Evolutionary conservation across 2,329 filamentous ascomycete genomes (phyloP).

Genomic region (Cordyceps pruinosa): DNA sequence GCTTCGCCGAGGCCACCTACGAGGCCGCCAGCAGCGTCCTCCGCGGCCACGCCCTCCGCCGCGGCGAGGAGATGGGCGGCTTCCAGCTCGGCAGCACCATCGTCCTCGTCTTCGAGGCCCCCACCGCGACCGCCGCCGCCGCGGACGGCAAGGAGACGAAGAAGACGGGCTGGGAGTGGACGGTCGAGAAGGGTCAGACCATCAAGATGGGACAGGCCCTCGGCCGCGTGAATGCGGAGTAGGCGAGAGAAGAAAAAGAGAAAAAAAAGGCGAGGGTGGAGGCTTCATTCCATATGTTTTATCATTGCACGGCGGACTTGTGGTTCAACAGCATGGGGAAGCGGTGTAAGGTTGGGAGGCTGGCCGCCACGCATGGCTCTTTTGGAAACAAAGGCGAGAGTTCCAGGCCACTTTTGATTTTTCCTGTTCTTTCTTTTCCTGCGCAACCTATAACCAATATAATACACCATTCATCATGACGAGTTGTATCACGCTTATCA

Average conservation of each 20-base stretch:
- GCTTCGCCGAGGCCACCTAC: conserved; percentile 90
- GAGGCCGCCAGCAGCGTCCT: conserved; percentile 68
- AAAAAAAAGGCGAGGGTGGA: conserved; percentile 34
- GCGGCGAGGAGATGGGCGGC: conserved; percentile 96
- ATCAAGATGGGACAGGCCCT: conserved; percentile 85
- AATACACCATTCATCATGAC: background rate
- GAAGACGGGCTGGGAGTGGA: conserved; percentile 74
- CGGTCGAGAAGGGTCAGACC: conserved; percentile 76
- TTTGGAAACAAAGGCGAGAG: background rate
- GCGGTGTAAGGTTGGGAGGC: background rate
- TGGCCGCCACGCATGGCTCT: background rate
- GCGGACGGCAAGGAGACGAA: conserved; percentile 45
- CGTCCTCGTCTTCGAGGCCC: conserved; percentile 93
- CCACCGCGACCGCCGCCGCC: conserved; percentile 50
- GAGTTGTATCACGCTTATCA: too few species aligned
- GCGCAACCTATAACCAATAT: background rate
- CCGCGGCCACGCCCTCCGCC: conserved; percentile 72
- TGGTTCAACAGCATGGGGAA: background rate
- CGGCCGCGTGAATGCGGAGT: conserved; percentile 60
- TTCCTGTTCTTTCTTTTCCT: background rate
- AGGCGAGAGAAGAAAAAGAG: too few species aligned
- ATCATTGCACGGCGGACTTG: too few species aligned
- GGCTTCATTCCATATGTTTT: too few species aligned
- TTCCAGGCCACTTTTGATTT: background rate
- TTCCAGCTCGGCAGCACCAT: conserved; percentile 94